Evolutionary conservation across 2,329 filamentous ascomycete species (phyloP), one percentile per base, ranked within the genome.

Genomic region (Diaporthe ilicicola): DNA sequence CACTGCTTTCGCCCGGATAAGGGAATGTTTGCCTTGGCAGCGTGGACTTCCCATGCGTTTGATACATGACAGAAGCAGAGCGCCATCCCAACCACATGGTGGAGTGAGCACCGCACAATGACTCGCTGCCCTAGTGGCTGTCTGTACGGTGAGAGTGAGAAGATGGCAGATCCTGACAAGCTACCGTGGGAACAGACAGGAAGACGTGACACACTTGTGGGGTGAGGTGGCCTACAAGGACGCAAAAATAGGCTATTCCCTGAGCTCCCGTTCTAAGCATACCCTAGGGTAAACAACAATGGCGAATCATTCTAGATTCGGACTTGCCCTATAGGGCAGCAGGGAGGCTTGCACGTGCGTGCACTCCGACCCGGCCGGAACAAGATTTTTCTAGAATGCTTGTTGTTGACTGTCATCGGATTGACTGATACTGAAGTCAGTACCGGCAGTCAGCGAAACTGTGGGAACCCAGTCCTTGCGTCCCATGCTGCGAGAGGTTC

Each of bases 31-130:
- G 56, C 56, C 56, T 62, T 48, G 56, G 56, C 56, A 48, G 42
- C n/a, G n/a, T n/a, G n/a, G 56, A 62, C 56, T 22, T 29, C 56
- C 27, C 27, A 48, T 42, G 56, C 56, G 56, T 62, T 48, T 62
- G 56, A 62, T 62, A 62, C 56, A 48, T 62, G 56, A 62, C 59
- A 64, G 44, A 50, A 37, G 59, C 44, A 64, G n/a, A 34, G 44
- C 29, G 59, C 59, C 27, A 24, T 50, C 27, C 29, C 42, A 50
- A 50, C 59, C 44, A 64, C 59, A 64, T 50, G 13, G 5, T 27
- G 59, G 44, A 64, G 59, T 19, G 59, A 50, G 59, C 44, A 64
- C 59, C 59, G 59, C 42, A 42, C 13, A 42, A 64, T 64, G 59
- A 64, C 59, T 64, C 59, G 59, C 29, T 37, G 19, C 42, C 29